Conservation (phyloP, 176 grass and related monocot species). For the Eragrostis nindensis region DNA sequence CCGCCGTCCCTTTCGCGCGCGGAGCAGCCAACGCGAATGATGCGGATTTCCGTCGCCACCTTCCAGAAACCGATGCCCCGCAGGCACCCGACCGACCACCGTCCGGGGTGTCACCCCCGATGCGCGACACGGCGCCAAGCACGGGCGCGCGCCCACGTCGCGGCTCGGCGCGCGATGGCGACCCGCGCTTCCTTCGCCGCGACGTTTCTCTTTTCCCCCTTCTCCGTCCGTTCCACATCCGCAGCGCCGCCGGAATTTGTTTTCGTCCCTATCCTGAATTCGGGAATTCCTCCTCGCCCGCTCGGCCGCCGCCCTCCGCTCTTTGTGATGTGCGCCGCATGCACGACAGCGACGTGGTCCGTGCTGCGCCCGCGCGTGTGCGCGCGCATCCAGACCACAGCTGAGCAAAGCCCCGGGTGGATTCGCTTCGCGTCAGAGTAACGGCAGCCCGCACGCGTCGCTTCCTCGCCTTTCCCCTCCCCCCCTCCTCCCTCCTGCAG, state of each 20-base stretch:
- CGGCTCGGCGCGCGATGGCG: too few species aligned
- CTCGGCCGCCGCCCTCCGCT: not conserved
- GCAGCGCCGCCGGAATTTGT: not conserved
- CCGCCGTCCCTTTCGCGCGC: too few species aligned
- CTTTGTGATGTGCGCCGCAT: slow-evolving; percentile 13
- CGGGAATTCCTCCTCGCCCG: too few species aligned
- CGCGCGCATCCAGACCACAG: not conserved
- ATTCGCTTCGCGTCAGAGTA: slow-evolving; percentile 38
- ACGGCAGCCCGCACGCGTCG: slow-evolving; percentile 1
- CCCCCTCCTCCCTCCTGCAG: not conserved
- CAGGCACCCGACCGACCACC: too few species aligned
- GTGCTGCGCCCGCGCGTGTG: not conserved
- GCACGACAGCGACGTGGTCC: slow-evolving; percentile 45
- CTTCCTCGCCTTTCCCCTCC: slow-evolving; percentile 39
- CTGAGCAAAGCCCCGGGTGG: not conserved
- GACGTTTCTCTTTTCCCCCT: not conserved
- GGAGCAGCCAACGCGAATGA: not conserved
- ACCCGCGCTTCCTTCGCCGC: too few species aligned
- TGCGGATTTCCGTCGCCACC: not conserved
- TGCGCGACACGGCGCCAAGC: too few species aligned
- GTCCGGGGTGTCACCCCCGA: too few species aligned
- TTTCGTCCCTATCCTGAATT: slow-evolving; percentile 39
- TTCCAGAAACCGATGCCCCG: not conserved
- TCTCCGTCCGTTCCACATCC: not conserved
- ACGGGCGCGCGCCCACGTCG: too few species aligned